Conservation (phyloP, 75 land plant species). For the Cunninghamia lanceolata region DNA sequence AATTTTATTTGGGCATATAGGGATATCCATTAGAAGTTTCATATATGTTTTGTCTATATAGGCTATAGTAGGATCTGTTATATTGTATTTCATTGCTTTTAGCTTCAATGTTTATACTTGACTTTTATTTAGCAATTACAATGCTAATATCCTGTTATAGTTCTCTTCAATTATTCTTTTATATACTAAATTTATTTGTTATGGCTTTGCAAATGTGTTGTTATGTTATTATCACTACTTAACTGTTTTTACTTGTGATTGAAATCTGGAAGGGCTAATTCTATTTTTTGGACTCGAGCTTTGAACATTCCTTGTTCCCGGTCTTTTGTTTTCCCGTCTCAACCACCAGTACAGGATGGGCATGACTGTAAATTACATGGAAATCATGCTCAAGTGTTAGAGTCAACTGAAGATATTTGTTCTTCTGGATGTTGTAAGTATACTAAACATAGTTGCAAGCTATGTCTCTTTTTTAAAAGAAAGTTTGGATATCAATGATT, state of each 20-base stretch:
- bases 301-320: slow-evolving; percentile 80
- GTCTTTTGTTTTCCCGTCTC: slow-evolving; percentile 60
- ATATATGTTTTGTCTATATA: not conserved
- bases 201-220: not conserved
- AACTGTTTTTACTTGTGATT: not conserved
- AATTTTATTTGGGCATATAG: not conserved
- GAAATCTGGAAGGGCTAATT: slow-evolving; percentile 76
- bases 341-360: not conserved
- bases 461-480: not conserved
- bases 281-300: slow-evolving; percentile 93
- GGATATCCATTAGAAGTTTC: not conserved
- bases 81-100: not conserved
- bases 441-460: not conserved
- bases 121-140: not conserved
- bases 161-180: not conserved
- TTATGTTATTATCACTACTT: not conserved
- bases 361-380: not conserved
- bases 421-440: not conserved
- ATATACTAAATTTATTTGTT: slow-evolving; percentile 9
- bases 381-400: not conserved
- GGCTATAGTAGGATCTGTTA: not conserved
- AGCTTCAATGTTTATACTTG: not conserved
- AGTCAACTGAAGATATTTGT: not conserved
- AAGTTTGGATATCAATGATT: not conserved
- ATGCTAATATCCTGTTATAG: not conserved